These are phyloP conservation scores for Ziziphus jujuba DNA, from an alignment of 306 rosid genomes.

Conservation along the genomic window DNA sequence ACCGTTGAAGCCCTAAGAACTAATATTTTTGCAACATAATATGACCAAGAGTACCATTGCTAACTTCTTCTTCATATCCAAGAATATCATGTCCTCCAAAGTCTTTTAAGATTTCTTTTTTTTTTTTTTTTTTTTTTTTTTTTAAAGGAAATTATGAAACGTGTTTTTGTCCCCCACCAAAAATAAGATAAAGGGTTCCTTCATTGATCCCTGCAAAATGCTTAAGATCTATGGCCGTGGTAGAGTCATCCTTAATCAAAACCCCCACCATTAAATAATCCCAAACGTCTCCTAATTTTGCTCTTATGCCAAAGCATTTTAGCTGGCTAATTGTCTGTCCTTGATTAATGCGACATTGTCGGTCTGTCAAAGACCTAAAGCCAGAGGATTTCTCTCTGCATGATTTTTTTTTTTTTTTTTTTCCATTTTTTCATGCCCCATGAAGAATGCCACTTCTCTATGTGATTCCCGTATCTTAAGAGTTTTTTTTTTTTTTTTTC, in stretches of 20 bases:
- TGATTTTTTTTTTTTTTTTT: conserved; percentile 23
- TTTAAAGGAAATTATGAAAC: not conserved
- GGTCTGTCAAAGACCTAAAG: conserved; percentile 43
- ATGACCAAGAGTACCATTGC: conserved; percentile 5
- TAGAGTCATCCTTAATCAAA: conserved; percentile 33
- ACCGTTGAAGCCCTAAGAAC: conserved; percentile 23
- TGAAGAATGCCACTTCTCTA: conserved; percentile 11
- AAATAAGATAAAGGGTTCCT: not conserved
- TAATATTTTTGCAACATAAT: not conserved
- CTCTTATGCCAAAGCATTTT: conserved; percentile 70
- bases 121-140: not conserved
- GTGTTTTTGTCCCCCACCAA: conserved; percentile 24
- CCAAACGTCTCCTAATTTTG: conserved; percentile 50
- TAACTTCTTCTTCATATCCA: conserved; percentile 2
- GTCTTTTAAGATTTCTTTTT: not conserved
- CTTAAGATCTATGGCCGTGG: conserved; percentile 35
- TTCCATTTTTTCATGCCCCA: conserved; percentile 27
- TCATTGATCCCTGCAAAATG: conserved; percentile 44
- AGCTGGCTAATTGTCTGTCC: conserved; percentile 87
- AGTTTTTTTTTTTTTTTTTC: too few relatives aligned
- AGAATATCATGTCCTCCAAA: conserved; percentile 12
- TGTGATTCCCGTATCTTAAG: conserved; percentile 43
- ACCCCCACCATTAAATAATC: not conserved
- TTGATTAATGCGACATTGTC: conserved; percentile 62
- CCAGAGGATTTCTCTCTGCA: conserved; percentile 20